Percentiles rank a stretch among this genome's conserved stretches.
Conservation (phyloP, 2,329 filamentous ascomycete genomes). For the Paraphoma chrysanthemicola region DNA sequence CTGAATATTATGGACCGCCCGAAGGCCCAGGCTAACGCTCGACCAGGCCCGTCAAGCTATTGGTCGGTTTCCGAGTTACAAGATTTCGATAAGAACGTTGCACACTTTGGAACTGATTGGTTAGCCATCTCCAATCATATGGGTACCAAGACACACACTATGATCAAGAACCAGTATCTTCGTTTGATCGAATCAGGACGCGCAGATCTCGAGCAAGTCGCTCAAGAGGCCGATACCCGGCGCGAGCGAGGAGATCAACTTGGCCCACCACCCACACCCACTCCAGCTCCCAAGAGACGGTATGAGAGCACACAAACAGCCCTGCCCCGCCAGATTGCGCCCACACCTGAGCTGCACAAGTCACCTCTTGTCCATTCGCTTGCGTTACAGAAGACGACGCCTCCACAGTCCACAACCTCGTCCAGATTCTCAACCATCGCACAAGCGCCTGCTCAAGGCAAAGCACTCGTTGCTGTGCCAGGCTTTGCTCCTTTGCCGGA, state of each 20-base stretch:
- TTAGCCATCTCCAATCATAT: conserved; percentile 76
- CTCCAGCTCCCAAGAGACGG: conserved; percentile 55
- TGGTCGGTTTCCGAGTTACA: conserved; percentile 85
- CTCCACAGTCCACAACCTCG: conserved; percentile 35
- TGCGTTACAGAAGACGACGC: conserved; percentile 47
- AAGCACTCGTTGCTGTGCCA: conserved; percentile 31
- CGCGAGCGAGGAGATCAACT: conserved; percentile 54
- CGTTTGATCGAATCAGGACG: conserved; percentile 54
- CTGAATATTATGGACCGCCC: conserved; percentile 45
- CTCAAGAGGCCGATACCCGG: conserved; percentile 51
- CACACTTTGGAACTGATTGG: conserved; percentile 82
- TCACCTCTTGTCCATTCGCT: conserved; percentile 34
- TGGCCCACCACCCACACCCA: conserved; percentile 57
- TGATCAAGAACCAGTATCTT: conserved; percentile 67
- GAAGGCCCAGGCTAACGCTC: conserved; percentile 44
- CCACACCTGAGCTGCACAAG: conserved; percentile 54
- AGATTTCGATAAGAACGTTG: conserved; percentile 76
- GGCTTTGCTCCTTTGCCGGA: conserved; percentile 33
- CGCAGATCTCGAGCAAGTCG: conserved; percentile 51
- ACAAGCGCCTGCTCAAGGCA: conserved; percentile 39
- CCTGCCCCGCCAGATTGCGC: conserved; percentile 52
- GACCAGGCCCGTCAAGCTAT: conserved; percentile 76
- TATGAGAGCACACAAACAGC: conserved; percentile 52
- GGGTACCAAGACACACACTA: conserved; percentile 85
- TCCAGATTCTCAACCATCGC: conserved; percentile 41